phyloP scores from a whole-genome alignment of 2,329 filamentous ascomycete species.

The Cordyceps cateniannulata region DNA sequence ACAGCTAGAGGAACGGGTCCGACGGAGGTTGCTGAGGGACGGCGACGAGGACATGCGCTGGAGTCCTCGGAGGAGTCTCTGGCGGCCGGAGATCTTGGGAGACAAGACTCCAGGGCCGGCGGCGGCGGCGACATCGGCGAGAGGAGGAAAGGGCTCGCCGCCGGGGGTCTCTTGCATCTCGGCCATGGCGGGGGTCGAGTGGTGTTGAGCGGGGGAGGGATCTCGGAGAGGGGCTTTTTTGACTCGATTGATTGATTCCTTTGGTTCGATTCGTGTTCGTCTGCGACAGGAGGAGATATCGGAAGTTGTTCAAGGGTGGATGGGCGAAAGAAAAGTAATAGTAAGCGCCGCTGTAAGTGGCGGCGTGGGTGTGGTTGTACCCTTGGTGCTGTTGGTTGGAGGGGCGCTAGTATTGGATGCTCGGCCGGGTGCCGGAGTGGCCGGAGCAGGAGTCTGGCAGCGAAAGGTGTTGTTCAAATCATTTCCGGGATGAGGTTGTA shows the following conservation, averaged over 20 bases:
- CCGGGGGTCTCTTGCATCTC: conserved; percentile 20
- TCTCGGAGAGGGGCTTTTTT: not conserved
- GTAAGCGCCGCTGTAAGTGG: not conserved
- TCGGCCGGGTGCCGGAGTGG: conserved; percentile 1
- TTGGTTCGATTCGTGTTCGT: not conserved
- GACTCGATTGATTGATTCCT: not conserved
- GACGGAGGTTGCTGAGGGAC: conserved; percentile 57
- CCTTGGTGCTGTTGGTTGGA: not conserved
- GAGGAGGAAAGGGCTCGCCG: conserved; percentile 16
- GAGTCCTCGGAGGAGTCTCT: conserved; percentile 64
- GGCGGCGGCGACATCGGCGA: conserved; percentile 7
- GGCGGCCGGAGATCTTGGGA: conserved; percentile 59
- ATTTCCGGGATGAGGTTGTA: not conserved
- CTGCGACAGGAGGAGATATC: not conserved
- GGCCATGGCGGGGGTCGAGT: conserved; percentile 8
- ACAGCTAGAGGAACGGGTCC: conserved; percentile 61
- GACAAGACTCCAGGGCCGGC: conserved; percentile 19
- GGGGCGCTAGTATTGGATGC: not conserved
- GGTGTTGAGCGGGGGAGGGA: not conserved
- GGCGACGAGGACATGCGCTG: conserved; percentile 79
- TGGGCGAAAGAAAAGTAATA: not conserved
- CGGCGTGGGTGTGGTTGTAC: not conserved
- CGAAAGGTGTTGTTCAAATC: not conserved
- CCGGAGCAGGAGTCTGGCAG: not conserved
- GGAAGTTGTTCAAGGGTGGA: not conserved